Percentiles rank a stretch among this genome's conserved stretches.
Conservation (phyloP, 2,329 filamentous ascomycete genomes). For the Cylindrodendrum hubeiense region DNA sequence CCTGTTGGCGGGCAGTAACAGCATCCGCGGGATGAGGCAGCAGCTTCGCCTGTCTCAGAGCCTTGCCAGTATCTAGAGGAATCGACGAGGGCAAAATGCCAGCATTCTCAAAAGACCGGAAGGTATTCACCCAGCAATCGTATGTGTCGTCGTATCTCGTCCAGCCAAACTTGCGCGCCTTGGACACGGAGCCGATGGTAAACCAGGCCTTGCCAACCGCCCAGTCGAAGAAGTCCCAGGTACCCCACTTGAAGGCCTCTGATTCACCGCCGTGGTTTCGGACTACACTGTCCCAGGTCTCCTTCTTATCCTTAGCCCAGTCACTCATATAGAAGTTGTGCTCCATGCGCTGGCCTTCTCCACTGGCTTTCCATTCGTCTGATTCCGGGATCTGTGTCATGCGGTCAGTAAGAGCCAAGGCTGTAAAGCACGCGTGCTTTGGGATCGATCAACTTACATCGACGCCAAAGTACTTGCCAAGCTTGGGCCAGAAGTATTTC, state of each 20-base stretch:
- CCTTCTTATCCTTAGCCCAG: constrained; percentile 33
- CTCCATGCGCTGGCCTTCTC: constrained; percentile 29
- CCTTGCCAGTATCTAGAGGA: not conserved
- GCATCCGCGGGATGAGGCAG: constrained; percentile 24
- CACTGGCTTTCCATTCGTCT: constrained; percentile 27
- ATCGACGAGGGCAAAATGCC: constrained; percentile 26
- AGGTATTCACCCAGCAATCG: constrained; percentile 31
- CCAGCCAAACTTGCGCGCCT: constrained; percentile 37
- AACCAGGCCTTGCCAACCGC: constrained; percentile 35
- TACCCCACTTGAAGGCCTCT: constrained; percentile 34
- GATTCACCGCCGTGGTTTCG: constrained; percentile 28
- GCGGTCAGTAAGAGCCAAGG: not conserved
- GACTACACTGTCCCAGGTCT: constrained; percentile 31
- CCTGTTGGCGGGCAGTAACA: not conserved
- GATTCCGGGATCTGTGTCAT: constrained; percentile 18
- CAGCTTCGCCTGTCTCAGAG: not conserved
- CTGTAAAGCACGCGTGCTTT: not conserved
- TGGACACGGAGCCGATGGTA: constrained; percentile 25
- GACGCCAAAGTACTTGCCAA: constrained; percentile 19
- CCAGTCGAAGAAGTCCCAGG: constrained; percentile 38
- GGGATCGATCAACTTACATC: constrained; percentile 4
- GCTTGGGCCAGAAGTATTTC: constrained; percentile 28
- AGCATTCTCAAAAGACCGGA: constrained; percentile 34
- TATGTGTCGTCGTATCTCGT: constrained; percentile 33
- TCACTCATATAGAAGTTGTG: constrained; percentile 34